Percentiles rank a stretch among this genome's conserved stretches.
Evolutionary conservation across 129 eudicot species (phyloP).

Genomic region (Flaveria robusta): DNA sequence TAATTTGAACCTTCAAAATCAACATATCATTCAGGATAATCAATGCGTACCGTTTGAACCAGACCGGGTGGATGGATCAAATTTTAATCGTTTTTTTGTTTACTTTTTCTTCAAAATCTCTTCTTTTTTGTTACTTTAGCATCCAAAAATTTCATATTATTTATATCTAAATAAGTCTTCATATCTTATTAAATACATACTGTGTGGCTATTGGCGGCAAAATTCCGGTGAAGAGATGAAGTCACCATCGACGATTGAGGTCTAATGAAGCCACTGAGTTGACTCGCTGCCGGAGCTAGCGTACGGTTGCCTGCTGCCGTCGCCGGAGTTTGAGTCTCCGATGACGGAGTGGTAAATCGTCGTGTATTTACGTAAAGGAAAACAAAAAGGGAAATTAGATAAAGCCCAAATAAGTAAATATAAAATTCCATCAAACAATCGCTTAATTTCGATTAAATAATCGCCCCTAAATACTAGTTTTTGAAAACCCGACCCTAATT

Average conservation of each 20-base stretch:
- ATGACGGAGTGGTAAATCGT: conserved; percentile 10
- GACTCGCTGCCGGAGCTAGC: conserved; percentile 38
- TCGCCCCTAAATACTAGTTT: background rate
- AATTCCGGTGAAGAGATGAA: conserved; percentile 27
- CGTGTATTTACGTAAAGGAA: background rate
- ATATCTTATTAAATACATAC: conserved; percentile 20
- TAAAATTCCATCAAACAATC: conserved; percentile 8
- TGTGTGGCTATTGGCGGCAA: conserved; percentile 23
- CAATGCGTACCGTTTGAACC: no score
- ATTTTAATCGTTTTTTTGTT: no score
- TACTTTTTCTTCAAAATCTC: no score
- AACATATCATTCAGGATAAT: background rate
- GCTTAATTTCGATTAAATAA: background rate
- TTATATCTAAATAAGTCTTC: no score
- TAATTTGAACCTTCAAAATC: background rate
- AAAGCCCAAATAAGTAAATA: background rate
- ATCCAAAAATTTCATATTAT: no score
- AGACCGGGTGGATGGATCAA: no score
- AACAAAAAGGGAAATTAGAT: background rate
- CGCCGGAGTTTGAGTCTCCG: conserved; percentile 28
- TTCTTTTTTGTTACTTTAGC: no score
- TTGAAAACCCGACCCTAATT: background rate
- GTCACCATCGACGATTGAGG: conserved; percentile 1
- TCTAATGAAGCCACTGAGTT: conserved; percentile 26
- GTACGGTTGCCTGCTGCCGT: conserved; percentile 17